A percentile compares a stretch with the other conserved stretches of the same genome.
Evolutionary conservation across 2,329 filamentous ascomycete species (phyloP).

Genomic region (Uncinocarpus reesii): DNA sequence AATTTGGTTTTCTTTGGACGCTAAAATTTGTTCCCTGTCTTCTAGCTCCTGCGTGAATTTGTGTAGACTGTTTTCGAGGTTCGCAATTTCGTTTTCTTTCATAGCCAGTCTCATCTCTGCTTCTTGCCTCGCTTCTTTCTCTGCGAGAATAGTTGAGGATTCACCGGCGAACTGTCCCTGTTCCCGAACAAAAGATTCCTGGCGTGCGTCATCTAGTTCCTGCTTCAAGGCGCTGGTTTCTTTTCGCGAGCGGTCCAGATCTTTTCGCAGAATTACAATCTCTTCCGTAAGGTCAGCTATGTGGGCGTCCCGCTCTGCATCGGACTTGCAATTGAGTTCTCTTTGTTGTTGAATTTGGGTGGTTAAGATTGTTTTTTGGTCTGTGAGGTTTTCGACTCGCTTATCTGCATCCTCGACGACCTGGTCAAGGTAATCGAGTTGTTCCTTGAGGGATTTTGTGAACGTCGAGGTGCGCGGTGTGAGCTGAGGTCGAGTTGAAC

Average conservation of each 20-base stretch:
- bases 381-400: conserved; percentile 65
- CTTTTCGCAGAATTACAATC: conserved; percentile 52
- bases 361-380: conserved; percentile 81
- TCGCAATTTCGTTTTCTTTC: conserved; percentile 23
- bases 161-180: conserved; percentile 26
- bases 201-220: conserved; percentile 35
- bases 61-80: conserved; percentile 18
- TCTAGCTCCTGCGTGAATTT: conserved; percentile 12
- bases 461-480: conserved; percentile 47
- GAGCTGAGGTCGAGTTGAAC: conserved; percentile 36
- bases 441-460: conserved; percentile 52
- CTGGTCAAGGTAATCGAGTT: conserved; percentile 63
- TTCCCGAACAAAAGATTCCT: conserved; percentile 28
- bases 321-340: conserved; percentile 79
- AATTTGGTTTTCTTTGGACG: conserved; percentile 17
- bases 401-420: conserved; percentile 71
- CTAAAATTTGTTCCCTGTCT: conserved; percentile 20
- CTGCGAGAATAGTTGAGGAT: conserved; percentile 22
- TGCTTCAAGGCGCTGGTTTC: conserved; percentile 33
- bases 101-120: conserved; percentile 18
- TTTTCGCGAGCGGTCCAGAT: conserved; percentile 46
- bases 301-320: conserved; percentile 46
- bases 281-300: conserved; percentile 39
- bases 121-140: conserved; percentile 22
- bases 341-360: conserved; percentile 93